Evolutionary conservation across 495 filamentous ascomycete genomes (phyloP).

Genomic region (Bombardia bombarda): DNA sequence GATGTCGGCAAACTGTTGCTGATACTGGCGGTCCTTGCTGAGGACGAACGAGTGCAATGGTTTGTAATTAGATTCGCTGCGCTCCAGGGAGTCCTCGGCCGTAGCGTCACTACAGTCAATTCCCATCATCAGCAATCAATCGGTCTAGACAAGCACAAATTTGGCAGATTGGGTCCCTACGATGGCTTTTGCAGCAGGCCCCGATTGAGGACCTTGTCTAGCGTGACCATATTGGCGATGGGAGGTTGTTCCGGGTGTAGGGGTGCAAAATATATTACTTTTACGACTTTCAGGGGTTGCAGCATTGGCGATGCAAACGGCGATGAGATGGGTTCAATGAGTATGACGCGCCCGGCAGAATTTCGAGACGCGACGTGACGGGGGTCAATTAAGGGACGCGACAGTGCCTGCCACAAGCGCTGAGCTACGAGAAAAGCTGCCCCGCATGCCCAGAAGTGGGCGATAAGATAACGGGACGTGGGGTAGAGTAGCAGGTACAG

Average conservation of each 20-base stretch:
- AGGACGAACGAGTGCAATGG: conserved; percentile 67
- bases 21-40: conserved; percentile 66
- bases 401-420: neutral
- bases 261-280: neutral
- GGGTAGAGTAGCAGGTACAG: conserved; percentile 8
- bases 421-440: conserved; percentile 1
- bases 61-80: conserved; percentile 59
- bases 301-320: neutral
- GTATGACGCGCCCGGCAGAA: conserved; percentile 8
- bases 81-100: conserved; percentile 26
- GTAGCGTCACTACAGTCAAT: conserved; percentile 28
- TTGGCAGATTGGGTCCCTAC: conserved; percentile 8
- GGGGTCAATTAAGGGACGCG: conserved; percentile 3
- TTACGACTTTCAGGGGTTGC: no score
- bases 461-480: conserved; percentile 25
- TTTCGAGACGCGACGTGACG: conserved; percentile 9
- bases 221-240: conserved; percentile 18
- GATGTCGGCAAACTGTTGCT: conserved; percentile 95
- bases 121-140: neutral
- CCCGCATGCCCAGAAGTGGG: conserved; percentile 17
- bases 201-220: conserved; percentile 19
- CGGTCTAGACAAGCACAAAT: neutral
- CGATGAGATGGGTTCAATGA: neutral
- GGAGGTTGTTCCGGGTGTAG: neutral
- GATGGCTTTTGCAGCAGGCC: conserved; percentile 24